phyloP scores from a whole-genome alignment of 2,329 filamentous ascomycete species.

The Aspergillus fijiensis region DNA sequence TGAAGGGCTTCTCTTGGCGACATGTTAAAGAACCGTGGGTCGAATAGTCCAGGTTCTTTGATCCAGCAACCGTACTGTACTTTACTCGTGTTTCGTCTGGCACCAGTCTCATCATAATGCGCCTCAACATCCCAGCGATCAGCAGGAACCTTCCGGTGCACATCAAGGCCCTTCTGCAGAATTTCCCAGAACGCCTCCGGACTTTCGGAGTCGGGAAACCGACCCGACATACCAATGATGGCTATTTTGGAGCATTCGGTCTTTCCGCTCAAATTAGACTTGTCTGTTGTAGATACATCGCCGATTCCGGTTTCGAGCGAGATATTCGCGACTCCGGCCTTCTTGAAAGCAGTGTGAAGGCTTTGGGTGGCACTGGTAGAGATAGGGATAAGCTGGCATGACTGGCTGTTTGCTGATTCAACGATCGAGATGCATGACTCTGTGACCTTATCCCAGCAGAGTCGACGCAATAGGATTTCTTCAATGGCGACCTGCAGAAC shows the following conservation, averaged over 20 bases:
- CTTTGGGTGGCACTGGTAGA: constrained; percentile 35
- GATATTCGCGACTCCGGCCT: constrained; percentile 25
- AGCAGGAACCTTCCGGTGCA: constrained; percentile 59
- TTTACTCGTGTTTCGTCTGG: constrained; percentile 72
- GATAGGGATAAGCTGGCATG: constrained; percentile 31
- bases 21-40: constrained; percentile 86
- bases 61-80: constrained; percentile 76
- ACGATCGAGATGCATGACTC: constrained; percentile 31
- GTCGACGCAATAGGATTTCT: constrained; percentile 40
- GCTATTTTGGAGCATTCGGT: constrained; percentile 65
- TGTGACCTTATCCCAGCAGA: constrained; percentile 45
- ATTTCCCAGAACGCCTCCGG: constrained; percentile 74
- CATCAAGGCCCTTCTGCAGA: constrained; percentile 71
- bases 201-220: constrained; percentile 71
- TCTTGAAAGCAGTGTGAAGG: constrained; percentile 33
- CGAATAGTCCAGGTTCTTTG: constrained; percentile 73
- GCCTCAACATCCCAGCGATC: constrained; percentile 73
- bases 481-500: constrained; percentile 35
- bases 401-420: constrained; percentile 13
- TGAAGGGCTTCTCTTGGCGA: constrained; percentile 77
- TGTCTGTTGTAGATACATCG: constrained; percentile 24
- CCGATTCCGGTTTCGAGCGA: constrained; percentile 28
- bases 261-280: constrained; percentile 29
- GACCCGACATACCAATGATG: constrained; percentile 78
- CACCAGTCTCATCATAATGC: constrained; percentile 70